These are phyloP conservation scores for Aspergillus incahuasiensis DNA, from an alignment of 495 filamentous ascomycete genomes.

Conservation along the genomic window DNA sequence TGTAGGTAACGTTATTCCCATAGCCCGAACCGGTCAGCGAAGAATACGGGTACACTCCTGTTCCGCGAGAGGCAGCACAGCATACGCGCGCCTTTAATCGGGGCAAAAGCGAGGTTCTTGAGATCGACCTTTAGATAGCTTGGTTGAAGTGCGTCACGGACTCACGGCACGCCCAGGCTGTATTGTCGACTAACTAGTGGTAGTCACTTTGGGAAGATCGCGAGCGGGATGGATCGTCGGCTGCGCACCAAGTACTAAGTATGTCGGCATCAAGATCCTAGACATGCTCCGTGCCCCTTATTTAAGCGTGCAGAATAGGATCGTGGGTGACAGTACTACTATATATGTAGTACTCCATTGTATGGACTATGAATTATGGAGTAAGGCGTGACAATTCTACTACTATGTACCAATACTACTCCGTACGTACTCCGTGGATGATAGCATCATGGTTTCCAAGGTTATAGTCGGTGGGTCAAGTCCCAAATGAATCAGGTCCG, in stretches of 20 bases:
- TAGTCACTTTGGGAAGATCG: no score
- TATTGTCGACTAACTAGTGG: no score
- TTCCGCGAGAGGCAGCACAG: neutral
- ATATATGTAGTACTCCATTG: no score
- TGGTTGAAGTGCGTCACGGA: neutral
- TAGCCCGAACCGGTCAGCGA: neutral
- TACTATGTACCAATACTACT: no score
- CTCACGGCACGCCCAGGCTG: neutral
- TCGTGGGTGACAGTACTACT: no score
- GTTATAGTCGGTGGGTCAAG: conserved; percentile 3
- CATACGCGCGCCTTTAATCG: neutral
- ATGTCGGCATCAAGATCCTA: no score
- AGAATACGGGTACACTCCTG: neutral
- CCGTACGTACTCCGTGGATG: neutral
- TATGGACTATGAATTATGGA: no score
- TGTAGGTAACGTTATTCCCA: neutral
- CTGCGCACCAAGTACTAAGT: no score
- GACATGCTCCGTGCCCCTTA: neutral
- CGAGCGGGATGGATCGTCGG: no score
- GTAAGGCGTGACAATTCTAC: no score
- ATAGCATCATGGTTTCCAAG: conserved; percentile 8
- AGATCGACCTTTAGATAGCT: neutral
- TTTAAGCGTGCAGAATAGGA: no score
- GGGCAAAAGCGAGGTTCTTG: neutral
- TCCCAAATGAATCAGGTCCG: conserved; percentile 1